Conservation (phyloP, 345 rosid species). For the Geranium rotundifolium region DNA sequence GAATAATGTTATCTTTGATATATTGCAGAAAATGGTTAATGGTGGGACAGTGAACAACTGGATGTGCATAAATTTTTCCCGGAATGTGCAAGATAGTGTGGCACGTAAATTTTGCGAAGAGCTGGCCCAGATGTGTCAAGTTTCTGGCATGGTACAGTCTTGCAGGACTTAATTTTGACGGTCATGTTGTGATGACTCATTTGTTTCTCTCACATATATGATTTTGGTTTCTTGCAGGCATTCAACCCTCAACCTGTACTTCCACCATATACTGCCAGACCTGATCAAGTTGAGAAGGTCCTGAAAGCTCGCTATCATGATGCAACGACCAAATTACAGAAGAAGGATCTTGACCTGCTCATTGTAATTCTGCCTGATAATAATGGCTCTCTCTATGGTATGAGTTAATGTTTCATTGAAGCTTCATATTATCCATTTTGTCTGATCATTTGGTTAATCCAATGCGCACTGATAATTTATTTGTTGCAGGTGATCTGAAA, state of each 20-base stretch:
- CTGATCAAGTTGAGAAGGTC: constrained; percentile 74
- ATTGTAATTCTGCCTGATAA: constrained; percentile 88
- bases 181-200: constrained; percentile 2
- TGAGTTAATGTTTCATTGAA: not conserved
- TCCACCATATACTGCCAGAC: constrained; percentile 53
- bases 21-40: constrained; percentile 86
- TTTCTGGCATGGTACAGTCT: constrained; percentile 71
- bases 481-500: constrained; percentile 71
- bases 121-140: constrained; percentile 75
- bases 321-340: constrained; percentile 49
- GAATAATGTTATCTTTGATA: not conserved
- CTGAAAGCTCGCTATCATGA: constrained; percentile 71
- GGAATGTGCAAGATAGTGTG: constrained; percentile 54
- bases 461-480: not conserved
- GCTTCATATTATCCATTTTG: constrained; percentile 1
- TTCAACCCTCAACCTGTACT: constrained; percentile 73
- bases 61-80: constrained; percentile 81
- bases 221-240: constrained; percentile 28
- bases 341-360: constrained; percentile 75
- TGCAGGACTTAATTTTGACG: not conserved
- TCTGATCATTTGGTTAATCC: not conserved
- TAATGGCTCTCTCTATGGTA: constrained; percentile 89
- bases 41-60: constrained; percentile 80
- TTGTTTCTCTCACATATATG: constrained; percentile 4
- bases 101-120: constrained; percentile 68